Evolutionary conservation across 2,329 filamentous ascomycete species (phyloP).

Genomic region (Diaporthe australafricana): DNA sequence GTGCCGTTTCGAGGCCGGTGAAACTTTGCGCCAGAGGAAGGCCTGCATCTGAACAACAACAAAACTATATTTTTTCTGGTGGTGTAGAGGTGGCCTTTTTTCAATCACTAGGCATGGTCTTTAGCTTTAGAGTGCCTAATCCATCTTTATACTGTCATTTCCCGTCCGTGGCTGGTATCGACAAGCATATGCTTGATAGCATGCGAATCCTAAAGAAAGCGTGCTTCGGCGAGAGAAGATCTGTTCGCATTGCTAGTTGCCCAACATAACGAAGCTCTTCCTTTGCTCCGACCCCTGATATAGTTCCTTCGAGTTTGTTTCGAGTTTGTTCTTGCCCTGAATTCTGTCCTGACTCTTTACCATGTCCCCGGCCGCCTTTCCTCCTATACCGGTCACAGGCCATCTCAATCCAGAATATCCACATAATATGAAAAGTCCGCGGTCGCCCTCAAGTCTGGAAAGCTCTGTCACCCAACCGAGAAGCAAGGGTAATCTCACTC

Average conservation of each 20-base stretch:
- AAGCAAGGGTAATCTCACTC: constrained; percentile 77
- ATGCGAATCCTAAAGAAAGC: not conserved
- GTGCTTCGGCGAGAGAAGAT: not conserved
- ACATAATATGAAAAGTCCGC: too few species aligned
- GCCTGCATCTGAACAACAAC: constrained; percentile 27
- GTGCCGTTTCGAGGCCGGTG: not conserved
- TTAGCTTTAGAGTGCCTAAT: constrained; percentile 36
- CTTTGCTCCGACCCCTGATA: too few species aligned
- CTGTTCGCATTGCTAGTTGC: not conserved
- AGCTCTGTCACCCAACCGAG: constrained; percentile 75
- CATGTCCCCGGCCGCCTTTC: too few species aligned
- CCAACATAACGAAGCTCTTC: not conserved
- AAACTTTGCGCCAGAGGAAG: constrained; percentile 21
- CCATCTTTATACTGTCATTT: constrained; percentile 32
- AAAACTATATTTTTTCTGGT: constrained; percentile 31
- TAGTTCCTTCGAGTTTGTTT: too few species aligned
- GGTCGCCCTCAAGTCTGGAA: constrained; percentile 57
- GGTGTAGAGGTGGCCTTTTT: constrained; percentile 32
- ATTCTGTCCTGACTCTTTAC: too few species aligned
- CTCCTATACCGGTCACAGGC: too few species aligned
- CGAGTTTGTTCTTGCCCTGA: too few species aligned
- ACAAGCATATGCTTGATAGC: not conserved
- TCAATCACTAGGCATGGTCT: constrained; percentile 34
- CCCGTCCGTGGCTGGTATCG: not conserved
- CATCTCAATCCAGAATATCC: too few species aligned